These are phyloP conservation scores for Galerina marginata DNA, from an alignment of 768 basidiomycete genomes.

Conservation along the genomic window DNA sequence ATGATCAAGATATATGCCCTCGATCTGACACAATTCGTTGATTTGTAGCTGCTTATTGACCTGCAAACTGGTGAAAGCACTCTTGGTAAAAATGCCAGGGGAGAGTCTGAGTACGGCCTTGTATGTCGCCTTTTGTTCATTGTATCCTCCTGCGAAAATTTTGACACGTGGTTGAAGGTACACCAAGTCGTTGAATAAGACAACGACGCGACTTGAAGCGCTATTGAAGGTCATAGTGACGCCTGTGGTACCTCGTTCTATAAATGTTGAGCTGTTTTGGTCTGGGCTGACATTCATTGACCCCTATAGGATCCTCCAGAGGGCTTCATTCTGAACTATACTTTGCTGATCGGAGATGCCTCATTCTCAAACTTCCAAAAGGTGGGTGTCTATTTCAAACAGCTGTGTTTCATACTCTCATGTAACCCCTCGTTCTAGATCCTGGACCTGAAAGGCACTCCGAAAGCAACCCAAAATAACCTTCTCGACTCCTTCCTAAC, in stretches of 20 bases:
- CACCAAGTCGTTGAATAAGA: slow-evolving; percentile 80
- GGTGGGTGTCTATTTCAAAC: slow-evolving; percentile 42
- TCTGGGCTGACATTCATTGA: not conserved
- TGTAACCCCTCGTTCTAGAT: slow-evolving; percentile 55
- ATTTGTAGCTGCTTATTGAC: slow-evolving; percentile 73
- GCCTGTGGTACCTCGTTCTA: slow-evolving; percentile 67
- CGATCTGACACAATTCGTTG: not conserved
- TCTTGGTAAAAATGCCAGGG: slow-evolving; percentile 83
- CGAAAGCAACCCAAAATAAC: slow-evolving; percentile 83
- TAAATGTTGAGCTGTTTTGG: not conserved
- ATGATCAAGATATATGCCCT: not conserved
- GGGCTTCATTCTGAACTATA: slow-evolving; percentile 95
- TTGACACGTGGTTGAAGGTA: slow-evolving; percentile 54
- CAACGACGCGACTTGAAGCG: slow-evolving; percentile 83
- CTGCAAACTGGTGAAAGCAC: slow-evolving; percentile 85
- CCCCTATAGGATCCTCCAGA: slow-evolving; percentile 81
- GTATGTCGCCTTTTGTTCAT: slow-evolving; percentile 36
- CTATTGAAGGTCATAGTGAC: slow-evolving; percentile 95
- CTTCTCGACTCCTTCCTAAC: slow-evolving; percentile 92
- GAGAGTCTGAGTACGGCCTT: slow-evolving; percentile 61
- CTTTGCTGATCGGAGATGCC: slow-evolving; percentile 90
- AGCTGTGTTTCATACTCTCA: not conserved
- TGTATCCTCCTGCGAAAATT: slow-evolving; percentile 8
- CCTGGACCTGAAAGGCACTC: slow-evolving; percentile 92
- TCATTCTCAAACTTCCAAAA: slow-evolving; percentile 99